phyloP scores from a whole-genome alignment of 805 yeast species.

The Grigorovia transvaalensis region DNA sequence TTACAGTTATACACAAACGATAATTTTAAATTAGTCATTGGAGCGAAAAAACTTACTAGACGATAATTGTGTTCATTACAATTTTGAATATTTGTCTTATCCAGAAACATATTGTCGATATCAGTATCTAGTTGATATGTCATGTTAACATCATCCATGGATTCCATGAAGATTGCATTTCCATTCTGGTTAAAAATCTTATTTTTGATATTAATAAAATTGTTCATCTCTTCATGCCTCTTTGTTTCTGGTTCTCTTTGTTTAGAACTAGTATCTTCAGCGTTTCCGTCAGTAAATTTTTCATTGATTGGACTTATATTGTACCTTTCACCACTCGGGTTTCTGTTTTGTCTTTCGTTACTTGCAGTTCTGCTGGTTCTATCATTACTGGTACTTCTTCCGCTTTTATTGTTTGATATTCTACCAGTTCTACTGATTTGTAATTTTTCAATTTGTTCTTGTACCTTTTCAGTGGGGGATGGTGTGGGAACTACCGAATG shows the following conservation, averaged over 20 bases:
- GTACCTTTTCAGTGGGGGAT: not conserved
- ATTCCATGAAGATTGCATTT: slow-evolving; percentile 86
- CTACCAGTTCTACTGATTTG: not conserved
- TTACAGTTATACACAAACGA: slow-evolving; percentile 69
- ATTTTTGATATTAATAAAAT: slow-evolving; percentile 54
- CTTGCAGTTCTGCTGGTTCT: not conserved
- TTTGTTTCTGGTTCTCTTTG: not conserved
- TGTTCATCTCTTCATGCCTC: not conserved
- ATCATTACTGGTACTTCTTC: not conserved
- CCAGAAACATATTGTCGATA: slow-evolving; percentile 76
- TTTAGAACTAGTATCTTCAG: not conserved
- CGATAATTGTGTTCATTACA: slow-evolving; percentile 58
- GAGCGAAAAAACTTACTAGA: slow-evolving; percentile 47
- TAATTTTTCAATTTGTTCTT: not conserved
- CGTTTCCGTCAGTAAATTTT: not conserved
- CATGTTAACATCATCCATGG: slow-evolving; percentile 19
- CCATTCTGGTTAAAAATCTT: slow-evolving; percentile 61
- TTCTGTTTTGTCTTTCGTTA: not conserved
- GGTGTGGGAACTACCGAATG: not conserved
- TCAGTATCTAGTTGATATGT: slow-evolving; percentile 53
- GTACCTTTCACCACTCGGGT: not conserved
- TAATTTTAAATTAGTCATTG: slow-evolving; percentile 24
- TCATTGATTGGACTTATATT: no score
- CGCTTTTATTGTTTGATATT: not conserved
- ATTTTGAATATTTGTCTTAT: slow-evolving; percentile 27